These are phyloP conservation scores for Murraya paniculata DNA, from an alignment of 345 rosid species.

Conservation along the genomic window DNA sequence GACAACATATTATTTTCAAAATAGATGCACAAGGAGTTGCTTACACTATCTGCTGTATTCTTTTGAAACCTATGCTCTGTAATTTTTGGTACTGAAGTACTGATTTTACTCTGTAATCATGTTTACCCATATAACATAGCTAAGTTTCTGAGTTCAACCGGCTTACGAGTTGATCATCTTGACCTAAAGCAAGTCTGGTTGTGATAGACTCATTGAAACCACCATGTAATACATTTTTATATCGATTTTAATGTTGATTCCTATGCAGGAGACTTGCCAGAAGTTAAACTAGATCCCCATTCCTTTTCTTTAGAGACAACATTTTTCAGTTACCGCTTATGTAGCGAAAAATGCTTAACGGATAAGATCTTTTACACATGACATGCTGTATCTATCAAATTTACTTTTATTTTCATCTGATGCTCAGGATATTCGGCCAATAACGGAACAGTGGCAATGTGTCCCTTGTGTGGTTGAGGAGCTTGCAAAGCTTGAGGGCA, in stretches of 20 bases:
- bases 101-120: not conserved
- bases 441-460: slow-evolving; percentile 81
- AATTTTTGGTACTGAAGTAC: not conserved
- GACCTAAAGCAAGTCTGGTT: not conserved
- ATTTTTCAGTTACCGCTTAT: not conserved
- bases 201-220: not conserved
- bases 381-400: not conserved
- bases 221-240: not conserved
- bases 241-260: not conserved
- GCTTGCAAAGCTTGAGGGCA: slow-evolving; percentile 50
- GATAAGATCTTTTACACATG: not conserved
- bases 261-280: not conserved
- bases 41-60: not conserved
- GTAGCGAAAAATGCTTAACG: not conserved
- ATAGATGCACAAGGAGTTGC: not conserved
- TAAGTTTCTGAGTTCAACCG: not conserved
- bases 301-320: not conserved
- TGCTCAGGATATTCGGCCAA: slow-evolving; percentile 46
- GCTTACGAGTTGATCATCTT: not conserved
- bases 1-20: not conserved
- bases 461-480: slow-evolving; percentile 78
- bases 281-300: not conserved
- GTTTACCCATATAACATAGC: not conserved
- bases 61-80: not conserved
- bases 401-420: slow-evolving; percentile 3